Percentiles rank a stretch among this genome's conserved stretches.
Evolutionary conservation across 495 filamentous ascomycete genomes (phyloP).

Genomic region (Aspergillus diversus): DNA sequence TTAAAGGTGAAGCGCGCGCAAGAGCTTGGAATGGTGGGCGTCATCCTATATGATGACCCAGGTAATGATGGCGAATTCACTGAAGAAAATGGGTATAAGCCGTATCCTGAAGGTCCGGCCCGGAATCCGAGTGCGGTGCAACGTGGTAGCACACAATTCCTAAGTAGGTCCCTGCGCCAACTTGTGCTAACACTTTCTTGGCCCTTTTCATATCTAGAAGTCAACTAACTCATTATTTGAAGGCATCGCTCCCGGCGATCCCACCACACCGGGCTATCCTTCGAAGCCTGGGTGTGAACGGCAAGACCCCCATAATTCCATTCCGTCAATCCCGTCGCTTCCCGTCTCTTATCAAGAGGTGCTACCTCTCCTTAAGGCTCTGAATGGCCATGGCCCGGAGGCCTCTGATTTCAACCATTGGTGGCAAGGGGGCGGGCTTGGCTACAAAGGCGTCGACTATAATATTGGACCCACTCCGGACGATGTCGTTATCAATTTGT

Average conservation of each 20-base stretch:
- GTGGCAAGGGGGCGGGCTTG: constrained; percentile 75
- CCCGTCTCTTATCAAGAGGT: constrained; percentile 90
- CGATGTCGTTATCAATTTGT: constrained; percentile 73
- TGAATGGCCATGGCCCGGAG: constrained; percentile 85
- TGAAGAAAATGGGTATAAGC: constrained; percentile 75
- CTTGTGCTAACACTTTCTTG: constrained; percentile 2
- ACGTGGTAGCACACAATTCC: constrained; percentile 84
- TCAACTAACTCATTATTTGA: background rate
- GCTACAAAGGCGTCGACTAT: constrained; percentile 84
- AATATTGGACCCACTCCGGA: constrained; percentile 88
- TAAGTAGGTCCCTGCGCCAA: constrained; percentile 54
- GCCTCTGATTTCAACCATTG: constrained; percentile 74
- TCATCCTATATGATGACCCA: constrained; percentile 85
- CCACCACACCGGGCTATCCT: constrained; percentile 91
- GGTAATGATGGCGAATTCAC: constrained; percentile 84
- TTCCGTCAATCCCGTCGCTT: constrained; percentile 86
- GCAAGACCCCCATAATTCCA: constrained; percentile 64
- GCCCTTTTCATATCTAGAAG: constrained; percentile 4
- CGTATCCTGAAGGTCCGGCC: constrained; percentile 87
- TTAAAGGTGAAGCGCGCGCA: constrained; percentile 92
- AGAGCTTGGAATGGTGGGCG: constrained; percentile 88
- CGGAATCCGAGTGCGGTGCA: constrained; percentile 89
- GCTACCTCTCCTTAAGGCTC: constrained; percentile 79
- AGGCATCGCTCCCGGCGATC: constrained; percentile 66
- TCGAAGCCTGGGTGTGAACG: constrained; percentile 90